Evolutionary conservation across 345 rosid species (phyloP), one percentile per base, ranked within the genome.

Genomic region (Schrenkiella parvula): DNA sequence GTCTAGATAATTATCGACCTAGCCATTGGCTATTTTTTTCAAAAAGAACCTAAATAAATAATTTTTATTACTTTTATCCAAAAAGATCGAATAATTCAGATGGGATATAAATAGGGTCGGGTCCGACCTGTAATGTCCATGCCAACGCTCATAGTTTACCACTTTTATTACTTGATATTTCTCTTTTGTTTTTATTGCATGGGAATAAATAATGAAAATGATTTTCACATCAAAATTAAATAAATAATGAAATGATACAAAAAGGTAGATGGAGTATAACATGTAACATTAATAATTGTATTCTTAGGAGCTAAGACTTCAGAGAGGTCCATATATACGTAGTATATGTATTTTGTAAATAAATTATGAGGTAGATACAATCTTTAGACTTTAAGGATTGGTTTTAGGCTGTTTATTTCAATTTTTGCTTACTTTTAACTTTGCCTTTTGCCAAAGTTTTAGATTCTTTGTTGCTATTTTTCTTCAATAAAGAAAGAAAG

Each of bases 261-360:
- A 44, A 68, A 53, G 21, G 50, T 39, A 8, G 34, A 50, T 10
- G 12, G 15, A 47, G 41, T 39, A 31, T 28, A 52, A 10, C 14
- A 68, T 54, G 32, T 32, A 18, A 53, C 29, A 52, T 62, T 43
- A 35, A 62, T 19, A 63, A 26, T 63, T 34, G 66, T 29, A 76
- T 76, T 53, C 79, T 76, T 76, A 28, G 65, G 63, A 53, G 79
- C 75, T 70, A 76, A 76, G 79, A 18, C 4, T 76, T 47, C 59
- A 54, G 60, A 44, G 26, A 63, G 42, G 74, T 54, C 57, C 53
- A 75, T 18, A 37, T 22, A 39, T 59, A 58, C 13, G 38, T 59
- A 60, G 29, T 58, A 34, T 51, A 61, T 67, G 66, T 50, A 74
- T 59, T 7, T 9, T 42, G 22, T 29, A 32, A 50, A 5, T 43